Percentiles rank a stretch among this genome's conserved stretches.
These are phyloP conservation scores for Gnetum montanum DNA, from an alignment of 75 land plant genomes.

Conservation along the genomic window DNA sequence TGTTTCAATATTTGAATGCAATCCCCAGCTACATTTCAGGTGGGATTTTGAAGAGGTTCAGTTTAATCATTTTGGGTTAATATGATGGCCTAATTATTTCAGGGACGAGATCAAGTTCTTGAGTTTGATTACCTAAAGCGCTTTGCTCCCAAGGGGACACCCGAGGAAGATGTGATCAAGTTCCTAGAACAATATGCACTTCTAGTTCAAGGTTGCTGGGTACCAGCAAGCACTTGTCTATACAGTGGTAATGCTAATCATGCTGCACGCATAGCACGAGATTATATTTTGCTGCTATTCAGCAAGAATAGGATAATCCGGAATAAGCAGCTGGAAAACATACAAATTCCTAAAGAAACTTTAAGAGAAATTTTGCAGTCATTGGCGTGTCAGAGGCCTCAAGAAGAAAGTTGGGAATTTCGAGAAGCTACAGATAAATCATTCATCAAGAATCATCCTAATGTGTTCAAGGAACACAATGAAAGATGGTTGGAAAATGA, in stretches of 20 bases:
- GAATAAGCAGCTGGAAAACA: conserved; percentile 23
- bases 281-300: conserved; percentile 63
- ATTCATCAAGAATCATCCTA: conserved; percentile 55
- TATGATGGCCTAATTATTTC: no score
- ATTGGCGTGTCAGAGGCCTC: conserved; percentile 54
- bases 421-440: conserved; percentile 42
- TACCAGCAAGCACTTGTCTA: conserved; percentile 39
- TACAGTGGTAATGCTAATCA: conserved; percentile 13
- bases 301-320: conserved; percentile 28
- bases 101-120: conserved; percentile 44
- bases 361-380: conserved; percentile 31
- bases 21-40: no score
- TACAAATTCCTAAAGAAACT: conserved; percentile 16
- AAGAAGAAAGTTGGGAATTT: conserved; percentile 65
- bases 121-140: conserved; percentile 64
- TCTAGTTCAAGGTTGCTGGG: conserved; percentile 90
- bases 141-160: conserved; percentile 51
- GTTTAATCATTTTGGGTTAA: no score
- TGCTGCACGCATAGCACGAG: conserved; percentile 38
- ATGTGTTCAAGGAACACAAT: conserved; percentile 52
- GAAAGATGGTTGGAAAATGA: conserved; percentile 39
- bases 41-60: no score
- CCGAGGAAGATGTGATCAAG: conserved; percentile 44
- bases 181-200: conserved; percentile 40
- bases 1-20: no score